These are phyloP conservation scores for Tetrastigma voinierianum DNA, from an alignment of 164 flowering plant genomes.

Conservation along the genomic window DNA sequence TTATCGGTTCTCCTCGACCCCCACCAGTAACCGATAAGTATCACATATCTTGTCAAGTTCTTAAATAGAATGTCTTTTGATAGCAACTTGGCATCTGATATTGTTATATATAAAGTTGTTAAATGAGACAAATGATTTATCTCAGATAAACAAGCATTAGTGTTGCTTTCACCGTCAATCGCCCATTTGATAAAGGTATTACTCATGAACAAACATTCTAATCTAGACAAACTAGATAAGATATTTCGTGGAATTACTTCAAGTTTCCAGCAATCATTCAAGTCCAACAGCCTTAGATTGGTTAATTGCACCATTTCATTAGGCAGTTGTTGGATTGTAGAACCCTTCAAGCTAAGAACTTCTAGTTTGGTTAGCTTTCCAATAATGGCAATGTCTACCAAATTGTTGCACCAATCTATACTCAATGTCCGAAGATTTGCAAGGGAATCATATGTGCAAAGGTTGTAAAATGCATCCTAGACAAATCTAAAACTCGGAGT, in stretches of 20 bases:
- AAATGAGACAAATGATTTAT: background rate
- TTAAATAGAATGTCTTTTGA: background rate
- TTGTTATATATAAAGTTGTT: background rate
- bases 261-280: slow-evolving; percentile 8
- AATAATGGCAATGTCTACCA: slow-evolving; percentile 4
- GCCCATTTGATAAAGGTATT: slow-evolving; percentile 13
- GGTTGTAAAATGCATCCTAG: background rate
- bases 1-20: background rate
- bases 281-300: too few species aligned
- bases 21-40: slow-evolving; percentile 13
- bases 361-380: slow-evolving; percentile 13
- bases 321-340: slow-evolving; percentile 11
- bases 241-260: slow-evolving; percentile 9
- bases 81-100: background rate
- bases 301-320: slow-evolving; percentile 14
- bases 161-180: background rate
- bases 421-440: slow-evolving; percentile 14
- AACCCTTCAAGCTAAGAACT: slow-evolving; percentile 11
- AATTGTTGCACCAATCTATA: background rate
- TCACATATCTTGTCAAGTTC: background rate
- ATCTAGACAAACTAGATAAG: slow-evolving; percentile 7
- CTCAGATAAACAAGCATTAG: slow-evolving; percentile 21
- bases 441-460: background rate
- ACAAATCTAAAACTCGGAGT: slow-evolving; percentile 18
- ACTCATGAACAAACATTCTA: slow-evolving; percentile 23